Evolutionary conservation across 2,329 filamentous ascomycete genomes (phyloP).

Genomic region (Didymella segeticola): DNA sequence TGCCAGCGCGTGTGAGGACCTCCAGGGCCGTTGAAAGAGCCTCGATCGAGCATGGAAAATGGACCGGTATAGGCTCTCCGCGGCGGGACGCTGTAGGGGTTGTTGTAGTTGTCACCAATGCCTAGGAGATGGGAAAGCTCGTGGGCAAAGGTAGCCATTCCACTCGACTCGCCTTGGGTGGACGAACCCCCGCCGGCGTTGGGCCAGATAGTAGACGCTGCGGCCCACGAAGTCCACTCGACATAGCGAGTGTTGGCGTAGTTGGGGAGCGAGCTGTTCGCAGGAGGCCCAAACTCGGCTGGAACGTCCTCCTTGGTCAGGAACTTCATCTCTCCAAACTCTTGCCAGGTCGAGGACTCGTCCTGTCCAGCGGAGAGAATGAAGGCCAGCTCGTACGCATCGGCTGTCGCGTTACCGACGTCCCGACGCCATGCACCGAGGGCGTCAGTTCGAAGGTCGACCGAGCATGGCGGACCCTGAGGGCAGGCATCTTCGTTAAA

Average conservation of each 20-base stretch:
- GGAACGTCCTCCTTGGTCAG: conserved; percentile 56
- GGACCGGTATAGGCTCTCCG: conserved; percentile 60
- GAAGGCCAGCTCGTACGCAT: conserved; percentile 60
- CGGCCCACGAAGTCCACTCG: conserved; percentile 61
- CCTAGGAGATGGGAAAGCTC: conserved; percentile 60
- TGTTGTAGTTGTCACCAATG: conserved; percentile 64
- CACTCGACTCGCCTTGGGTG: conserved; percentile 61
- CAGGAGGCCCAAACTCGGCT: conserved; percentile 58
- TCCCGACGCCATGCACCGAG: conserved; percentile 59
- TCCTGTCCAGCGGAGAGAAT: conserved; percentile 63
- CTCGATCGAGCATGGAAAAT: conserved; percentile 61
- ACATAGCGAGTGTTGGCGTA: conserved; percentile 61
- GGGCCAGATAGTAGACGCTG: conserved; percentile 61
- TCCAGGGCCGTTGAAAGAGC: conserved; percentile 61
- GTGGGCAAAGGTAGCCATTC: conserved; percentile 62
- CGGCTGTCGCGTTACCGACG: conserved; percentile 58
- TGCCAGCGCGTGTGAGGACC: conserved; percentile 62
- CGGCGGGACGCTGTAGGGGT: conserved; percentile 56
- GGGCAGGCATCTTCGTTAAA: conserved; percentile 60
- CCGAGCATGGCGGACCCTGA: conserved; percentile 51
- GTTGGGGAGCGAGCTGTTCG: conserved; percentile 52
- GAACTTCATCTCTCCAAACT: conserved; percentile 64
- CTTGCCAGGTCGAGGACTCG: conserved; percentile 63
- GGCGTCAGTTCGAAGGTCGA: conserved; percentile 59
- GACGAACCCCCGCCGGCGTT: conserved; percentile 61